A percentile compares a stretch with the other conserved stretches of the same genome.
Conservation (phyloP, 805 yeast species). For the Priceomyces melissophilus region DNA sequence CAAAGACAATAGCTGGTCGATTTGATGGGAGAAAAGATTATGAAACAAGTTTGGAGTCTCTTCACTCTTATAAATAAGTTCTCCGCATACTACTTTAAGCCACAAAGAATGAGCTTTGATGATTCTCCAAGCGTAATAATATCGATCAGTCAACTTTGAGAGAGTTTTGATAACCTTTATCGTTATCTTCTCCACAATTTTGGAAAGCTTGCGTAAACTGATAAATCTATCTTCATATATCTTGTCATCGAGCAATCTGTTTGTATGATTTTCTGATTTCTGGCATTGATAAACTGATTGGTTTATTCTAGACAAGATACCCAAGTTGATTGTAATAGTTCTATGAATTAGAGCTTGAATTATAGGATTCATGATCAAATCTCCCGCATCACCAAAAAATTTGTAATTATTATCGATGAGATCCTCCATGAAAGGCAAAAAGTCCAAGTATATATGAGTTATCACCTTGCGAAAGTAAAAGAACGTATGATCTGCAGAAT, state of each 20-base stretch:
- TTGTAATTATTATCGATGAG: slow-evolving; percentile 26
- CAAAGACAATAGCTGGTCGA: slow-evolving; percentile 4
- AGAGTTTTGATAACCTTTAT: slow-evolving; percentile 20
- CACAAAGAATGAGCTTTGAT: slow-evolving; percentile 52
- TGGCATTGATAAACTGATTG: slow-evolving; percentile 20
- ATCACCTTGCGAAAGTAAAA: slow-evolving; percentile 30
- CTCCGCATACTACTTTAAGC: slow-evolving; percentile 28
- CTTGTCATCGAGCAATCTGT: slow-evolving; percentile 11
- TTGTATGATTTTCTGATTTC: slow-evolving; percentile 14
- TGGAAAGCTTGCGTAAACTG: slow-evolving; percentile 23
- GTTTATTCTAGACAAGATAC: slow-evolving; percentile 22
- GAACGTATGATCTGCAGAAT: slow-evolving; percentile 24
- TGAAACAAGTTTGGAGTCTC: slow-evolving; percentile 4
- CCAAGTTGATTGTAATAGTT: slow-evolving; percentile 22
- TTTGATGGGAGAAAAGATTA: background rate
- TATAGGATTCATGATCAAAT: slow-evolving; percentile 40
- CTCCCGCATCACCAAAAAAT: slow-evolving; percentile 43
- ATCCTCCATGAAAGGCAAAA: slow-evolving; percentile 28
- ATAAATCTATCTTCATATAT: slow-evolving; percentile 19
- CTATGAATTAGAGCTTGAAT: slow-evolving; percentile 25
- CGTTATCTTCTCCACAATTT: slow-evolving; percentile 17
- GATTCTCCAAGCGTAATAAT: slow-evolving; percentile 67
- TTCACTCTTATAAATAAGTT: slow-evolving; percentile 20
- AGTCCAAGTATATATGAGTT: slow-evolving; percentile 22
- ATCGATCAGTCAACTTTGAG: slow-evolving; percentile 49